Percentiles rank a stretch among this genome's conserved stretches.
These are phyloP conservation scores for Talaromyces proteolyticus DNA, from an alignment of 495 filamentous ascomycete species.

Conservation along the genomic window DNA sequence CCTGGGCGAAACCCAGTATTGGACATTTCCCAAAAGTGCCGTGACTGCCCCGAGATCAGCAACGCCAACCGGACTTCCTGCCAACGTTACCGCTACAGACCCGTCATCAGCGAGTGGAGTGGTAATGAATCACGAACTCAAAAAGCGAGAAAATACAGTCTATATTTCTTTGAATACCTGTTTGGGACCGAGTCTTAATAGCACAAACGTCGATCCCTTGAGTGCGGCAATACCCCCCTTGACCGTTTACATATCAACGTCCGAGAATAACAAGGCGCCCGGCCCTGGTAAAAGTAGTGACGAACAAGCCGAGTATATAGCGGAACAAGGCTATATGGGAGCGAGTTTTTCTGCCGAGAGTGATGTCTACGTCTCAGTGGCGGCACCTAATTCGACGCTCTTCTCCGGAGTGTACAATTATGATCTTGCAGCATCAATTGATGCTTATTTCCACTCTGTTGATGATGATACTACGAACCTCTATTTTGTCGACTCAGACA, in stretches of 20 bases:
- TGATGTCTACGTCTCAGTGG: conserved; percentile 70
- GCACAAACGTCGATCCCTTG: conserved; percentile 15
- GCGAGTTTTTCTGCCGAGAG: conserved; percentile 33
- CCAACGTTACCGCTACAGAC: conserved; percentile 16
- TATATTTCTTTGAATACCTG: conserved; percentile 83
- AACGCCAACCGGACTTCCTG: conserved; percentile 30
- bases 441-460: conserved; percentile 66
- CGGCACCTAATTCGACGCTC: conserved; percentile 54
- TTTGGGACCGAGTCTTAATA: conserved; percentile 54
- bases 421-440: conserved; percentile 76
- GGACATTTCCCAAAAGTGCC: conserved; percentile 42
- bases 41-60: conserved; percentile 28
- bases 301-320: conserved; percentile 30
- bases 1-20: conserved; percentile 52
- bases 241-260: conserved; percentile 69
- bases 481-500: conserved; percentile 75
- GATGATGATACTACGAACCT: conserved; percentile 44
- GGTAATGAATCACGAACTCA: conserved; percentile 2
- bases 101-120: not conserved
- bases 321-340: conserved; percentile 52
- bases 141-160: conserved; percentile 43
- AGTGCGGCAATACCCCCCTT: conserved; percentile 56
- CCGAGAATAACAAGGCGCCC: conserved; percentile 56
- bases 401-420: conserved; percentile 65
- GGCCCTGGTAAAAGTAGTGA: conserved; percentile 48